These are phyloP conservation scores for Stagonosporopsis chrysanthemi DNA, from an alignment of 2,329 filamentous ascomycete species.

Conservation along the genomic window DNA sequence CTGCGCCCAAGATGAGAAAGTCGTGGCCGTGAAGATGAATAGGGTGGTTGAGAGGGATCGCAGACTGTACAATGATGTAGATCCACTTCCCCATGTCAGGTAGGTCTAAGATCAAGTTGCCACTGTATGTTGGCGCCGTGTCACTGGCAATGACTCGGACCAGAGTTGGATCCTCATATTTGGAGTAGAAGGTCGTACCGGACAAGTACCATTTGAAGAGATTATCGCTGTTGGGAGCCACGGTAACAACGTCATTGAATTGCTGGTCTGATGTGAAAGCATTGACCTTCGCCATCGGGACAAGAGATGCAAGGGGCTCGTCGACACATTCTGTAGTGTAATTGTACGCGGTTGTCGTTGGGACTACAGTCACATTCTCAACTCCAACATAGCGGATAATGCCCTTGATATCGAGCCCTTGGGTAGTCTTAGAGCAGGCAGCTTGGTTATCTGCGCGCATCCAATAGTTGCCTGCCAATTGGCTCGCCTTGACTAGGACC, in stretches of 20 bases:
- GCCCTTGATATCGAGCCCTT: conserved; percentile 42
- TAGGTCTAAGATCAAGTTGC: conserved; percentile 16
- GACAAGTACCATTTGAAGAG: conserved; percentile 52
- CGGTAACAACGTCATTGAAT: conserved; percentile 41
- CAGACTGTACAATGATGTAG: conserved; percentile 50
- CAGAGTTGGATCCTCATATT: conserved; percentile 50
- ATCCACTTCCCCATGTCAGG: conserved; percentile 44
- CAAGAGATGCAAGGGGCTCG: conserved; percentile 42
- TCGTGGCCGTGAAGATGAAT: neutral
- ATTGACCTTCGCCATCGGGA: conserved; percentile 42
- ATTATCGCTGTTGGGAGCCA: conserved; percentile 39
- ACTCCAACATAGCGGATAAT: conserved; percentile 47
- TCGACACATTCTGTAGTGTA: conserved; percentile 48
- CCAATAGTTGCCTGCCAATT: conserved; percentile 33
- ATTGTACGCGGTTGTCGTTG: conserved; percentile 41
- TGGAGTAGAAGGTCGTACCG: conserved; percentile 46
- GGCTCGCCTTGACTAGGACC: conserved; percentile 34
- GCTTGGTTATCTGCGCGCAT: conserved; percentile 32
- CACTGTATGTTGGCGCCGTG: conserved; percentile 39
- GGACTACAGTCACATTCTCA: conserved; percentile 22
- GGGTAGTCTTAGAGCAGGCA: conserved; percentile 29
- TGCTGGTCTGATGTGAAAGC: conserved; percentile 29
- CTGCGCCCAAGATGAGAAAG: conserved; percentile 58
- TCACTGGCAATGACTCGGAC: conserved; percentile 44
- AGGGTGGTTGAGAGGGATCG: conserved; percentile 46